Evolutionary conservation across 352 stramenopile species (phyloP), one percentile per base, ranked within the genome.

Genomic region (Globisporangium solare): DNA sequence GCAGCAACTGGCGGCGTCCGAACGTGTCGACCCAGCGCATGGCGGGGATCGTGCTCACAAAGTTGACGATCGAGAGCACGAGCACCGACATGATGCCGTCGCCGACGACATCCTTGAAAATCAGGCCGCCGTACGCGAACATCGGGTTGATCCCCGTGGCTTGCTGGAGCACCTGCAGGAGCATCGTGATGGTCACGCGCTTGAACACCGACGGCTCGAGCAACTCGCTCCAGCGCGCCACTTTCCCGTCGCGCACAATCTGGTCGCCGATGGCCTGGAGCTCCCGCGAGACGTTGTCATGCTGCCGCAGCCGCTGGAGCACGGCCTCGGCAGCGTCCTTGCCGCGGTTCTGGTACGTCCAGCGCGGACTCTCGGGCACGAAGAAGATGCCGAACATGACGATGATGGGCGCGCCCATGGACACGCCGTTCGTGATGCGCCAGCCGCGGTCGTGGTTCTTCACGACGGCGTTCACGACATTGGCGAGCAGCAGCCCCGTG

Each of bases 31-130:
- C 65, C 65, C 65, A 72, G 45, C 55, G 55, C 65, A 72, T 72
- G 22, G 51, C 65, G 11, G 65, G 65, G 40, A 72, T 69, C 6
- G 65, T 72, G 35, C 53, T 64, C 17, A 72, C 20, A 20, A 65
- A 72, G 55, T 64, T 64, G 14, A 72, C 65, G 49, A 65, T 65
- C 18, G 63, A 67, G 6, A 72, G 63, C 27, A 72, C 63, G 27
- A 72, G 53, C 32, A 66, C 50, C 3, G 60, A 58, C 14, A 69
- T n/a, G 22, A 72, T 55, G 35, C 65, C 65, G 46, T 69, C 39
- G 22, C 65, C 32, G 11, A 67, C 60, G 32, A 77, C 68, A 24
- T 74, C 66, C 40, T 74, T 71, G 64, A 77, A 74, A 60, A 76
- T 76, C n/a, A 66, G 56, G 4, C 66, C 68, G 31, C 68, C 66